These are phyloP conservation scores for Periconia sp. DNA, from an alignment of 2,329 filamentous ascomycete genomes.

Conservation along the genomic window DNA sequence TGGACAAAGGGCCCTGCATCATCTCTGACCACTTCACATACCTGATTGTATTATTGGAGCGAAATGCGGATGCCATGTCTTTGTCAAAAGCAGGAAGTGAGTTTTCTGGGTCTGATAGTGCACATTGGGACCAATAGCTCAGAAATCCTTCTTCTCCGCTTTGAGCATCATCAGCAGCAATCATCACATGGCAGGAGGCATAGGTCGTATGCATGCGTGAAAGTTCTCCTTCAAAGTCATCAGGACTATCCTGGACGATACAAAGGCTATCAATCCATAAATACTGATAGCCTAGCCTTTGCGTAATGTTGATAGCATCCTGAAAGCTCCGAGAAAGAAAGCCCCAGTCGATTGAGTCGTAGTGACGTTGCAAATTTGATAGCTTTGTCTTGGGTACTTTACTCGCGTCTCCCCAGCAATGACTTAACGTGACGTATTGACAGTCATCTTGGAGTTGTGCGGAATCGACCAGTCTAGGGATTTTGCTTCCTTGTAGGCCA, in stretches of 20 bases:
- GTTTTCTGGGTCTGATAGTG: background rate
- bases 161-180: slow-evolving; percentile 4
- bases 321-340: slow-evolving; percentile 3
- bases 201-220: slow-evolving; percentile 5
- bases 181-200: background rate
- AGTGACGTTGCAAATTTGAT: background rate
- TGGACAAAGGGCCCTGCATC: background rate
- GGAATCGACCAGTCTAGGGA: too few species aligned
- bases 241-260: slow-evolving; percentile 5
- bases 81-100: background rate
- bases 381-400: background rate
- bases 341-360: background rate
- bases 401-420: slow-evolving; percentile 4
- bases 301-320: slow-evolving; percentile 5
- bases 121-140: too few species aligned
- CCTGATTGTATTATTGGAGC: background rate
- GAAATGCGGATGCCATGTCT: too few species aligned
- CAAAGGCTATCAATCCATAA: slow-evolving; percentile 15
- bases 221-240: slow-evolving; percentile 5
- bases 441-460: too few species aligned
- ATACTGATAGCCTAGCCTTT: slow-evolving; percentile 6
- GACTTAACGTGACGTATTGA: slow-evolving; percentile 8
- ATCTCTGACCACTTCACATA: background rate
- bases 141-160: slow-evolving; percentile 3
- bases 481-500: too few species aligned